Evolutionary conservation across 2,329 filamentous ascomycete genomes (phyloP), one percentile per base, ranked within the genome.

Genomic region (Clonostachys rosea): DNA sequence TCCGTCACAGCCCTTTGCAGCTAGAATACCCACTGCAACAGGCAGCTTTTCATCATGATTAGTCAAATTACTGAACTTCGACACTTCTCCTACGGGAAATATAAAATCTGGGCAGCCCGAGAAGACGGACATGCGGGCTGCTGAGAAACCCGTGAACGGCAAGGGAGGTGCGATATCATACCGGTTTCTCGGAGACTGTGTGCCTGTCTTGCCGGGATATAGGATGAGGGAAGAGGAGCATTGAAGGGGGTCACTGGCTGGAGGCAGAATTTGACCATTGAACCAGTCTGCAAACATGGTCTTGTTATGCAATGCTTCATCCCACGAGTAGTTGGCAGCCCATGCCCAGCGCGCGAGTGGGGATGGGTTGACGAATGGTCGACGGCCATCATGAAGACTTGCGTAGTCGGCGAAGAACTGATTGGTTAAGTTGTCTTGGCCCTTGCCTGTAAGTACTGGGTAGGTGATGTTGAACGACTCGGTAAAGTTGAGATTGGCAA

Each of bases 1-100:
- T 0, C 77, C 76, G 60, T 85, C 82, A 50, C 82, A 86, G 0
- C 81, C 80, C 52, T 73, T 76, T 1, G 78, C 75, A 0, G 71
- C 80, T 62, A 84, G 63, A 17, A 84, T 64, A 50, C 80, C 70
- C 1, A 83, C 72, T 1, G 76, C 73, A 0, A 85, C 80, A 0
- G 81, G 82, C 35, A 84, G 57, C 41, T 62, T 62, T 53, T 79
- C 75, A 6, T 66, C 65, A 39, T 75, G 72, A 2, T 69, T 64
- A 0, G 70, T 73, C 8, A 80, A 65, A 6, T 43, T 47, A 37
- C 65, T 68, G 34, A 42, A 47, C 6, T 56, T 56, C 2, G 55
- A 49, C 1, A 68, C 57, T 54, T 75, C 60, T 3, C 75, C 70
- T 5, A 74, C 56, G 1, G 72, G 69, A 35, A 68, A 62, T 2